Conservation (phyloP, 805 yeast genomes). For the Aciculoconidium aculeatum region DNA sequence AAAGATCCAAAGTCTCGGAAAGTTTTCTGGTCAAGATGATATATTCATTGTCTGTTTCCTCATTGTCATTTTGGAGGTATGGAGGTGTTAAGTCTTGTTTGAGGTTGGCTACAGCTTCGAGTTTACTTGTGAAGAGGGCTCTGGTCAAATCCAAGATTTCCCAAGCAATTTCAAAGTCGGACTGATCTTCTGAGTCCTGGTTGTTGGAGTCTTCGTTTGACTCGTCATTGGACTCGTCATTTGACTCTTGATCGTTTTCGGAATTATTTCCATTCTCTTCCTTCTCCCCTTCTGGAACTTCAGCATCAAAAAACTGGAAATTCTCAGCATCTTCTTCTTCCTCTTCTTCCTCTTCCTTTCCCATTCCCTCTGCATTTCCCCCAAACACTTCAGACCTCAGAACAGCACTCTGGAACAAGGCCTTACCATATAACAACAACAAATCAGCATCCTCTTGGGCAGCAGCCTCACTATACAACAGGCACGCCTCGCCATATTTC, state of each 20-base stretch:
- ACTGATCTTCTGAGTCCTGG: constrained; percentile 42
- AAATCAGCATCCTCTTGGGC: constrained; percentile 70
- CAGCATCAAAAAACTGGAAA: constrained; percentile 24
- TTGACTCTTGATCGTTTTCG: constrained; percentile 15
- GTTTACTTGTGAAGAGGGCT: constrained; percentile 48
- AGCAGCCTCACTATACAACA: constrained; percentile 39
- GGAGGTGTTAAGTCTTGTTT: constrained; percentile 15
- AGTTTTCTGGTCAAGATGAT: constrained; percentile 44
- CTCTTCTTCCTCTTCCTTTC: constrained; percentile 13
- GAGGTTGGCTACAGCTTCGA: constrained; percentile 18
- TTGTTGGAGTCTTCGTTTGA: constrained; percentile 16
- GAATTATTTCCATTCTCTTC: constrained; percentile 10
- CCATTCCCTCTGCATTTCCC: constrained; percentile 25
- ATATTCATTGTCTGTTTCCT: constrained; percentile 26
- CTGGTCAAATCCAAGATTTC: constrained; percentile 77
- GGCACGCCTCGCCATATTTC: constrained; percentile 70
- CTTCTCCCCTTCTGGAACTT: constrained; percentile 16
- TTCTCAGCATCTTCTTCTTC: constrained; percentile 19
- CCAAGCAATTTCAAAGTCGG: constrained; percentile 86
- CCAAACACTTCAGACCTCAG: constrained; percentile 74
- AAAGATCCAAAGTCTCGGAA: constrained; percentile 67
- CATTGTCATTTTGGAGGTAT: constrained; percentile 23
- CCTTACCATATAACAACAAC: constrained; percentile 69
- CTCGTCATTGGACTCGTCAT: constrained; percentile 17
- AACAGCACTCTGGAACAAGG: constrained; percentile 74